Conservation (phyloP, 495 filamentous ascomycete species). For the Neurospora sp. region DNA sequence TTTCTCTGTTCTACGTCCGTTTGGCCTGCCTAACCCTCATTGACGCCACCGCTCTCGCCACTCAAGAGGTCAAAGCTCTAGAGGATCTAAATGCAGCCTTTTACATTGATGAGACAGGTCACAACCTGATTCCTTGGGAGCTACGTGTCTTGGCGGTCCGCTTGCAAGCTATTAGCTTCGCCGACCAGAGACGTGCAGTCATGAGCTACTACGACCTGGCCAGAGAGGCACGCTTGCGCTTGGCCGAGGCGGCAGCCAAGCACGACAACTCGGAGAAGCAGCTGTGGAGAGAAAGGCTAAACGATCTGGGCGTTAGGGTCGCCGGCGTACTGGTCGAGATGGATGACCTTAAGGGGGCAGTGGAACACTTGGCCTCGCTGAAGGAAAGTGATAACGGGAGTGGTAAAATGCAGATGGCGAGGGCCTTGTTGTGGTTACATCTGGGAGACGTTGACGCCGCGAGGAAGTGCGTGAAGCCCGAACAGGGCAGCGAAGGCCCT, state of each 20-base stretch:
- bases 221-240: slow-evolving; percentile 53
- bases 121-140: slow-evolving; percentile 75
- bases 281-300: slow-evolving; percentile 59
- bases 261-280: slow-evolving; percentile 37
- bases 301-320: slow-evolving; percentile 66
- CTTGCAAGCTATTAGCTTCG: slow-evolving; percentile 74
- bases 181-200: slow-evolving; percentile 73
- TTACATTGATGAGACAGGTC: slow-evolving; percentile 40
- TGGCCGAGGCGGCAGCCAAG: slow-evolving; percentile 24
- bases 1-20: slow-evolving; percentile 70
- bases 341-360: slow-evolving; percentile 73
- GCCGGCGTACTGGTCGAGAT: slow-evolving; percentile 81
- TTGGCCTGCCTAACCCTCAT: slow-evolving; percentile 73
- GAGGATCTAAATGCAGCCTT: slow-evolving; percentile 70
- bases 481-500: slow-evolving; percentile 2
- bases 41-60: slow-evolving; percentile 57
- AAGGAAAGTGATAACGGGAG: slow-evolving; percentile 12
- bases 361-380: slow-evolving; percentile 49
- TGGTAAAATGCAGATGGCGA: slow-evolving; percentile 28
- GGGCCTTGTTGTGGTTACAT: slow-evolving; percentile 60
- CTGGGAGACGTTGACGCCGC: slow-evolving; percentile 70
- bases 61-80: slow-evolving; percentile 74
- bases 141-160: slow-evolving; percentile 71
- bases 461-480: slow-evolving; percentile 31
- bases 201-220: slow-evolving; percentile 84